Percentiles rank a stretch among this genome's conserved stretches.
phyloP scores from a whole-genome alignment of 2,329 filamentous ascomycete genomes.

The Lachnellula hyalina region DNA sequence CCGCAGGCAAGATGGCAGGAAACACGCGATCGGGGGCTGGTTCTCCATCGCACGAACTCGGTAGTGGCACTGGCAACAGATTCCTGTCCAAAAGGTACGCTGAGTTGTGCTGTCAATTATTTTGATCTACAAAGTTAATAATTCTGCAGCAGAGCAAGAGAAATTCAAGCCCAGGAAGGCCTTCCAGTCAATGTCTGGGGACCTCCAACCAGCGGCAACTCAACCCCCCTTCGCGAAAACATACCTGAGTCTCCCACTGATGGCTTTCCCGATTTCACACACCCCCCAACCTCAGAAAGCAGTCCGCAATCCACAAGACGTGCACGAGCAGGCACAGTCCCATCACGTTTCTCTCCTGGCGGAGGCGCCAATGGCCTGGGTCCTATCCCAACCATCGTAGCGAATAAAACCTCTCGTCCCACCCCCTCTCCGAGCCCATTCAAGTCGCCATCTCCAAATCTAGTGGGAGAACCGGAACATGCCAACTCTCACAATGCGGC shows the following conservation, averaged over 20 bases:
- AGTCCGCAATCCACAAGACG: conserved; percentile 63
- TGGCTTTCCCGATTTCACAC: conserved; percentile 86
- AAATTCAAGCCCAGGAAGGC: conserved; percentile 96
- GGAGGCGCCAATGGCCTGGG: conserved; percentile 51
- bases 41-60: conserved; percentile 90
- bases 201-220: conserved; percentile 92
- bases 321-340: conserved; percentile 90
- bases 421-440: conserved; percentile 86
- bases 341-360: conserved; percentile 83
- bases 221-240: conserved; percentile 91
- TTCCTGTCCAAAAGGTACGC: conserved; percentile 89
- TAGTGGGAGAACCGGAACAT: conserved; percentile 41
- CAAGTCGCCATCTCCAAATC: conserved; percentile 58
- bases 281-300: conserved; percentile 60
- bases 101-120: not conserved
- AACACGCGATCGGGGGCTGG: conserved; percentile 76
- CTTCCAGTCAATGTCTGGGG: conserved; percentile 77
- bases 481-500: conserved; percentile 56
- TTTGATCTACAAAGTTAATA: conserved; percentile 7
- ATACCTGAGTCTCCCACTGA: conserved; percentile 96
- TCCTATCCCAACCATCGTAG: conserved; percentile 48
- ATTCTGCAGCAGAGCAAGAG: conserved; percentile 63
- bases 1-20: conserved; percentile 53
- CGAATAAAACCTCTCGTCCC: conserved; percentile 72
- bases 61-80: conserved; percentile 54